Percentiles rank a stretch among this genome's conserved stretches.
Evolutionary conservation across 1,284 basidiomycete genomes (phyloP).

Genomic region (Ceratobasidium theobromae): DNA sequence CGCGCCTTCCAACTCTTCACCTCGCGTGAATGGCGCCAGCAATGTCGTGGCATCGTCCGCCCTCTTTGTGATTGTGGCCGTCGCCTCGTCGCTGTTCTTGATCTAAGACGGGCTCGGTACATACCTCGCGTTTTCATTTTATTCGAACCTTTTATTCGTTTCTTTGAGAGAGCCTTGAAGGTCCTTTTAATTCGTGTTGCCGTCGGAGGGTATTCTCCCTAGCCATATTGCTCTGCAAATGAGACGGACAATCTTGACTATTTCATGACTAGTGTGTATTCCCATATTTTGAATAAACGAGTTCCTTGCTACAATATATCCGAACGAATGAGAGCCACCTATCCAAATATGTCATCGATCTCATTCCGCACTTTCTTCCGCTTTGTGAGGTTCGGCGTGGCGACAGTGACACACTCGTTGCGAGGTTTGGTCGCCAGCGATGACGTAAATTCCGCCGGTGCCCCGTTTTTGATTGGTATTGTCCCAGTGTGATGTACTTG

Average conservation of each 20-base stretch:
- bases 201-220: conserved; percentile 11
- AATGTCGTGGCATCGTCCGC: conserved; percentile 53
- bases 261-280: conserved; percentile 1
- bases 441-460: not conserved
- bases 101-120: conserved; percentile 47
- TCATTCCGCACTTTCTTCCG: conserved; percentile 52
- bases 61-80: conserved; percentile 53
- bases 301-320: not conserved
- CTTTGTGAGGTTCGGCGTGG: conserved; percentile 36
- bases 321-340: not conserved
- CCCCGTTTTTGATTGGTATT: conserved; percentile 1
- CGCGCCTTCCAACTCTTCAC: conserved; percentile 39
- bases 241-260: conserved; percentile 20
- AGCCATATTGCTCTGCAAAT: conserved; percentile 6
- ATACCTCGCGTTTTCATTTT: not conserved
- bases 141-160: conserved; percentile 15
- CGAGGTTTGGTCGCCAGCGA: too few species aligned
- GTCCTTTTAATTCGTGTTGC: conserved; percentile 31
- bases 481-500: too few species aligned
- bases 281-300: conserved; percentile 32
- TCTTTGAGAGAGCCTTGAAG: conserved; percentile 23
- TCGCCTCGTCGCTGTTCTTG: conserved; percentile 57
- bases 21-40: conserved; percentile 51
- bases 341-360: conserved; percentile 68
- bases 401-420: too few species aligned